A percentile compares a stretch with the other conserved stretches of the same genome.
phyloP scores from a whole-genome alignment of 768 basidiomycete species.

The Serendipita sp. region DNA sequence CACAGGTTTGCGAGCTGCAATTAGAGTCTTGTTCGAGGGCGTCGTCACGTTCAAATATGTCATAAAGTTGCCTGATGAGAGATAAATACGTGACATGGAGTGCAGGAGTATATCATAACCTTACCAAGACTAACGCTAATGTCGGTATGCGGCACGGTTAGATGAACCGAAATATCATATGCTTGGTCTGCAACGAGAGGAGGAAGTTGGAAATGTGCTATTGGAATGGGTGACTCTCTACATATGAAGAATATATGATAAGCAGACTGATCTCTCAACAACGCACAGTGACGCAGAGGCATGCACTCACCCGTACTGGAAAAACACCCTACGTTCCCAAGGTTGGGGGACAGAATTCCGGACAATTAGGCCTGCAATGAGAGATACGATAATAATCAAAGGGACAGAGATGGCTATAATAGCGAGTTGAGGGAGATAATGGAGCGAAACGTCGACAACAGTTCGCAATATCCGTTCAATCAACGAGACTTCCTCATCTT shows the following conservation, averaged over 20 bases:
- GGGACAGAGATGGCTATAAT: slow-evolving; percentile 27
- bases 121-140: slow-evolving; percentile 46
- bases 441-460: background rate
- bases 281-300: background rate
- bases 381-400: slow-evolving; percentile 39
- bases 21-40: slow-evolving; percentile 45
- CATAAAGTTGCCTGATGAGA: slow-evolving; percentile 58
- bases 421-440: slow-evolving; percentile 6
- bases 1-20: slow-evolving; percentile 47
- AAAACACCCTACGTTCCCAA: slow-evolving; percentile 51
- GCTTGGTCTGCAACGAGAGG: slow-evolving; percentile 41
- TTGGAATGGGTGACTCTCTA: slow-evolving; percentile 45
- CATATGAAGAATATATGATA: background rate
- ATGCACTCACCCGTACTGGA: slow-evolving; percentile 65
- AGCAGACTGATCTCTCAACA: background rate
- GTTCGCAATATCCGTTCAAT: background rate
- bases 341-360: slow-evolving; percentile 55
- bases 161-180: slow-evolving; percentile 57
- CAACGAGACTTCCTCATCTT: background rate
- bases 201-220: slow-evolving; percentile 39
- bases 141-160: slow-evolving; percentile 47
- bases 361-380: slow-evolving; percentile 54
- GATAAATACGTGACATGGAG: background rate
- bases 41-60: slow-evolving; percentile 43
- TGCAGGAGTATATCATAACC: background rate